Conservation (phyloP, 116 monocot genomes). For the Phalaenopsis hybrid region DNA sequence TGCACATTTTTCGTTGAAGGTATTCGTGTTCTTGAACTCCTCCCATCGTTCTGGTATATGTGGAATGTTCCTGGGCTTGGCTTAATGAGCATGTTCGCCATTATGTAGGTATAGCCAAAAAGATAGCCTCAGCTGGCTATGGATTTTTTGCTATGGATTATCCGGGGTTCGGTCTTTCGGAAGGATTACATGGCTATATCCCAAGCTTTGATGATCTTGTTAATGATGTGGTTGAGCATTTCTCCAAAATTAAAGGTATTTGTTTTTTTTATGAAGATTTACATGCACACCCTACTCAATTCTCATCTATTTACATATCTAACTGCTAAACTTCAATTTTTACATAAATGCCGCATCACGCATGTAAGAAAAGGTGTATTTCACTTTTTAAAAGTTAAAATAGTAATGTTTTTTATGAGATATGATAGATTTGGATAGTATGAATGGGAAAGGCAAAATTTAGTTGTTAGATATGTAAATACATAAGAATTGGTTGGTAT, state of each 20-base stretch:
- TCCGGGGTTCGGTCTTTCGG: constrained; percentile 98
- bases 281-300: too few species aligned
- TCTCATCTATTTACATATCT: too few species aligned
- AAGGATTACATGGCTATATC: constrained; percentile 93
- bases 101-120: constrained; percentile 73
- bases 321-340: too few species aligned
- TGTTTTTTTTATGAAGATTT: neutral
- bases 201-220: constrained; percentile 80
- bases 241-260: constrained; percentile 73
- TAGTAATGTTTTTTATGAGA: too few species aligned
- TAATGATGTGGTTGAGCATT: constrained; percentile 74
- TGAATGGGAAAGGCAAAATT: too few species aligned
- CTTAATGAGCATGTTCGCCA: neutral
- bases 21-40: constrained; percentile 8
- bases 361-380: too few species aligned
- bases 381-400: too few species aligned
- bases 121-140: constrained; percentile 77
- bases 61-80: neutral
- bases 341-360: too few species aligned
- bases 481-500: too few species aligned
- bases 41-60: neutral
- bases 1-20: constrained; percentile 98
- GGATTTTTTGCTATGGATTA: constrained; percentile 96
- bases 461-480: too few species aligned
- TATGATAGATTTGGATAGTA: too few species aligned